Evolutionary conservation across 108 stramenopile genomes (phyloP).

Genomic region (Skeletonema menzelii): DNA sequence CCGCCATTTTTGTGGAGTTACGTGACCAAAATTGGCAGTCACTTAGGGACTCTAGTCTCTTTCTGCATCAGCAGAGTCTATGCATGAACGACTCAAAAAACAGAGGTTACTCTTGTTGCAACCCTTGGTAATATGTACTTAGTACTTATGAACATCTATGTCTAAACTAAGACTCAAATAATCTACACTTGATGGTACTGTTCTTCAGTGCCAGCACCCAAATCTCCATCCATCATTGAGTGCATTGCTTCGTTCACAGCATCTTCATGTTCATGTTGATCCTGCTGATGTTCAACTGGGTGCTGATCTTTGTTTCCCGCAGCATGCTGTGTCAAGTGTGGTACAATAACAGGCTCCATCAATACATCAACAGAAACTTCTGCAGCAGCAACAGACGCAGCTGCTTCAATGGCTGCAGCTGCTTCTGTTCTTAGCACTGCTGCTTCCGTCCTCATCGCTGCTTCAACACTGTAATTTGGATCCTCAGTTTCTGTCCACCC

Average conservation of each 20-base stretch:
- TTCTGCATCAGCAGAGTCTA: no score
- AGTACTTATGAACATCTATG: no score
- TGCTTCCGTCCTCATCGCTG: neutral
- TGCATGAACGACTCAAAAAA: no score
- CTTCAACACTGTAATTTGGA: neutral
- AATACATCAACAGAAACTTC: neutral
- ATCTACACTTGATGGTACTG: neutral
- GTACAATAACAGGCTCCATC: neutral
- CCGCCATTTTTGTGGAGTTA: no score
- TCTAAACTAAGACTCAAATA: neutral
- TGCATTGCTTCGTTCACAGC: neutral
- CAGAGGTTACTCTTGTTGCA: no score
- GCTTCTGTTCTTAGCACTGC: neutral
- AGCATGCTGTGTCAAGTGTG: neutral
- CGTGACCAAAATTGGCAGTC: no score
- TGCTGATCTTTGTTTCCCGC: neutral
- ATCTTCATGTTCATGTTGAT: neutral
- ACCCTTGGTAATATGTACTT: no score
- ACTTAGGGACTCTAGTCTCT: no score
- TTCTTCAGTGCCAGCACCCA: neutral
- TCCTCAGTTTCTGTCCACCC: slow-evolving; percentile 6
- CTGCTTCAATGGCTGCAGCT: neutral
- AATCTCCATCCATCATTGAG: neutral
- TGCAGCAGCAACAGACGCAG: neutral
- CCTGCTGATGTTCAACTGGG: neutral